These are phyloP conservation scores for Saturnispora quitensis DNA, from an alignment of 805 yeast species.

Conservation along the genomic window DNA sequence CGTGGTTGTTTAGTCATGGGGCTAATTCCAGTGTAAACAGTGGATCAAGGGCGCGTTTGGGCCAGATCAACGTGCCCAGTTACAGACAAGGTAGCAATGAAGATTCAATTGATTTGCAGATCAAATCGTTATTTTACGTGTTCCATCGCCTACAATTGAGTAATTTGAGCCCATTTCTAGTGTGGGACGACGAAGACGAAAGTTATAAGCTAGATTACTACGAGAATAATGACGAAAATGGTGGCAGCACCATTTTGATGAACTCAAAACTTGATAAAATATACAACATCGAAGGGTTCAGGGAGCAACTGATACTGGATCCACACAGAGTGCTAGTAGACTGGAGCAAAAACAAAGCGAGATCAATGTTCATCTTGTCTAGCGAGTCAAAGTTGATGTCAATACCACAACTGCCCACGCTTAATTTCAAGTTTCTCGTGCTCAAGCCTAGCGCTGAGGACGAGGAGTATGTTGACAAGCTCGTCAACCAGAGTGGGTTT, in stretches of 20 bases:
- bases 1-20: neutral
- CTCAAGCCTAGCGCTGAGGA: slow-evolving; percentile 34
- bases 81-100: slow-evolving; percentile 38
- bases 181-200: slow-evolving; percentile 17
- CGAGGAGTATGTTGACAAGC: slow-evolving; percentile 35
- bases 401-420: slow-evolving; percentile 21
- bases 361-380: slow-evolving; percentile 49
- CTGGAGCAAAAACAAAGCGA: slow-evolving; percentile 56
- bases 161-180: slow-evolving; percentile 30
- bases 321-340: slow-evolving; percentile 60
- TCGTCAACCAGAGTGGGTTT: slow-evolving; percentile 39
- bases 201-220: slow-evolving; percentile 9
- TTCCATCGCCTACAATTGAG: slow-evolving; percentile 27
- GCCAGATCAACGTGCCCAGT: slow-evolving; percentile 38
- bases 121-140: slow-evolving; percentile 49
- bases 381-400: slow-evolving; percentile 35
- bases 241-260: slow-evolving; percentile 8
- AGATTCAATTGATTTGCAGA: slow-evolving; percentile 54
- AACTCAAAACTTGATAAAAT: slow-evolving; percentile 42
- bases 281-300: slow-evolving; percentile 42
- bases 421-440: slow-evolving; percentile 29
- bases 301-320: slow-evolving; percentile 35
- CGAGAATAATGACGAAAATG: neutral
- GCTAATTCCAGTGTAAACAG: neutral
- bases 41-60: slow-evolving; percentile 7